Base-by-base conservation (phyloP, 352 stramenopile genomes). In the Phytopythium sindhum region DNA sequence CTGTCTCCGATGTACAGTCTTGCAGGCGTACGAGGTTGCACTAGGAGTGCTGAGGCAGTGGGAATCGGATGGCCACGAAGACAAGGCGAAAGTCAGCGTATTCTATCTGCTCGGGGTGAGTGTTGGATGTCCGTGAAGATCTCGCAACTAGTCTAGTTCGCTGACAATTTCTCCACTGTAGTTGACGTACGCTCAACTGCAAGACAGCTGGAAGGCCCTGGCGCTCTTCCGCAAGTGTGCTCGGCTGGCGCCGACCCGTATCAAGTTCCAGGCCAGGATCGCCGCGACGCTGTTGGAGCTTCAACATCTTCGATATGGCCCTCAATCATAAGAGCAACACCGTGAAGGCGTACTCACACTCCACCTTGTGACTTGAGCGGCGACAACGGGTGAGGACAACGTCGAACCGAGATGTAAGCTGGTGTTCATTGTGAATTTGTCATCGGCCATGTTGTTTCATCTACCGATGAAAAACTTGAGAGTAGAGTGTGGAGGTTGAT, bases 181-280 rank as follows among this genome's bases (percentile, higher is more conserved):
- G 82, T 68, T 88, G 28, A 65, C 80, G 48, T 72, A 52, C 33
- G 74, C 67, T 23, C 52, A 56, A 11, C 64, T 61, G 33, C 39
- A 72, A 0, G 66, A 88, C 5, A 64, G 78, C 50, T 88, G 78
- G 78, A 71, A 62, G 19, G 80, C 80, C 3, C 64, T 91, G 1
- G 54, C 48, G 14, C 77, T 64, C 41, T 90, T 90, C 45, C 78
- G 80, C 10, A 74, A 68, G 47, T 86, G 77, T 44, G 57, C 60
- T 48, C 67, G 68, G 15, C 51, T 82, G 3, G 67, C 72, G 47
- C 78, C 80, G 1, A 80, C 60, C 1, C 76, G 74, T 53, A 55
- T 77, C 23, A 84, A 88, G 44, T 81, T 79, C 60, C 74, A 84
- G 56, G 77, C 76, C 10, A 75, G 75, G 33, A 62, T 90, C n/a